Percentiles rank a stretch among this genome's conserved stretches.
These are phyloP conservation scores for Agrocybe chaxingu DNA, from an alignment of 768 basidiomycete species.

Conservation along the genomic window DNA sequence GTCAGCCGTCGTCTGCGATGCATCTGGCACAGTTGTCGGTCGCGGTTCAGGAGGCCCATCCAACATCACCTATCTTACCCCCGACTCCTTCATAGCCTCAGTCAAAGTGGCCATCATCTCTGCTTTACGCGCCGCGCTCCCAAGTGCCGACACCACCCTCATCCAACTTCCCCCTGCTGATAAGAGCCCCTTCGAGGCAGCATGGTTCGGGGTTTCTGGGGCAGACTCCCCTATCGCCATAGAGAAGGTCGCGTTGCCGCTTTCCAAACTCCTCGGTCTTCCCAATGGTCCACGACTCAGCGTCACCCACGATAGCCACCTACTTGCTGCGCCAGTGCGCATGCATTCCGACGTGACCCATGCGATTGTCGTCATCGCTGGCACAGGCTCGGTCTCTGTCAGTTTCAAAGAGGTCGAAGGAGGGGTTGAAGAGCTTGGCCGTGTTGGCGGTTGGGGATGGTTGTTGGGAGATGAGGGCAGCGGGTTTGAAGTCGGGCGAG, in stretches of 20 bases:
- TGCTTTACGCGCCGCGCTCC: conserved; percentile 49
- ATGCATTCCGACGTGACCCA: conserved; percentile 54
- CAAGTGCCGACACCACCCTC: conserved; percentile 25
- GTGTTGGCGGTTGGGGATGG: conserved; percentile 83
- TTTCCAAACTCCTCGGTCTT: conserved; percentile 58
- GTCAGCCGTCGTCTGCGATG: conserved; percentile 63
- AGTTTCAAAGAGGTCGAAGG: conserved; percentile 48
- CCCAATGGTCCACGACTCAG: conserved; percentile 51
- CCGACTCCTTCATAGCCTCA: conserved; percentile 53
- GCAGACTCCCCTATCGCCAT: conserved; percentile 71
- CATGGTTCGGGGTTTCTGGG: conserved; percentile 84
- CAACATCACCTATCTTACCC: conserved; percentile 78
- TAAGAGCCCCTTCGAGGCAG: conserved; percentile 50
- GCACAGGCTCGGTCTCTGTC: conserved; percentile 78
- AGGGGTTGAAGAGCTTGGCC: conserved; percentile 57
- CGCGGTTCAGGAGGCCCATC: conserved; percentile 75
- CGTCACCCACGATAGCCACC: conserved; percentile 80
- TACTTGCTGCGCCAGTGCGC: conserved; percentile 77
- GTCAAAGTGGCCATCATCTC: conserved; percentile 48
- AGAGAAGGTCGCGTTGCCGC: conserved; percentile 46
- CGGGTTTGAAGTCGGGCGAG: conserved; percentile 76
- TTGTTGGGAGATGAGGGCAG: conserved; percentile 83
- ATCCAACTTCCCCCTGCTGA: conserved; percentile 33
- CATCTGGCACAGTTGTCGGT: conserved; percentile 56
- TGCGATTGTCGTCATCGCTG: conserved; percentile 73